phyloP scores from a whole-genome alignment of 73 alveolate genomes.

The Loxodes magnus region DNA sequence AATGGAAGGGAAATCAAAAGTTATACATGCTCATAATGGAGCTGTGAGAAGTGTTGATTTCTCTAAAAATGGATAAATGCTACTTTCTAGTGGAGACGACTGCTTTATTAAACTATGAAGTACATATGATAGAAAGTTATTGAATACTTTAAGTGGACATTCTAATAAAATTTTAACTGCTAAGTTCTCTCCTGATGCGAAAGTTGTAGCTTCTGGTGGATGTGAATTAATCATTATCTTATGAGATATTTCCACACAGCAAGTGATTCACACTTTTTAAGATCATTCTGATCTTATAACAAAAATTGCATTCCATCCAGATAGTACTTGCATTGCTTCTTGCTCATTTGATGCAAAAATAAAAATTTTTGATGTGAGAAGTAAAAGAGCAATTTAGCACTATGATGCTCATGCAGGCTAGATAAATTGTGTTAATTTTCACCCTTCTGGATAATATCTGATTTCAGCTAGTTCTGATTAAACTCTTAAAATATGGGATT shows the following conservation, averaged over 20 bases:
- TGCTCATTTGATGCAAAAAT: slow-evolving; percentile 84
- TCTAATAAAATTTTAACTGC: slow-evolving; percentile 92
- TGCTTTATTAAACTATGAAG: slow-evolving; percentile 87
- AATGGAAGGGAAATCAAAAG: slow-evolving; percentile 27
- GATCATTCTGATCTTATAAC: slow-evolving; percentile 76
- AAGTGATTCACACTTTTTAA: slow-evolving; percentile 41
- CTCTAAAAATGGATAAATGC: slow-evolving; percentile 76
- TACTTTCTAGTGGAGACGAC: slow-evolving; percentile 90
- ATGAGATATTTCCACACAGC: slow-evolving; percentile 84
- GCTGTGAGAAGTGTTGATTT: slow-evolving; percentile 85
- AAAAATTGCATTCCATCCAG: slow-evolving; percentile 85
- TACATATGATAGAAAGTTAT: slow-evolving; percentile 63
- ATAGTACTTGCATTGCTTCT: slow-evolving; percentile 82
- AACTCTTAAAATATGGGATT: slow-evolving; percentile 95
- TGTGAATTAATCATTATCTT: slow-evolving; percentile 85
- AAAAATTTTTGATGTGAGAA: slow-evolving; percentile 94
- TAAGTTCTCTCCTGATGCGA: slow-evolving; percentile 88
- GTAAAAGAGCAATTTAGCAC: slow-evolving; percentile 58
- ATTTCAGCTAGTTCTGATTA: slow-evolving; percentile 85
- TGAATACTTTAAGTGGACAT: slow-evolving; percentile 78
- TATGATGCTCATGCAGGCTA: slow-evolving; percentile 90
- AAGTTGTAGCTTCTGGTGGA: slow-evolving; percentile 86
- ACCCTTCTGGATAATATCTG: slow-evolving; percentile 88
- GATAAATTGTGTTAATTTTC: slow-evolving; percentile 80
- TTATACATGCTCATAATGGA: slow-evolving; percentile 87